Percentiles rank a stretch among this genome's conserved stretches.
These are phyloP conservation scores for Curvularia verruculosa DNA, from an alignment of 2,329 filamentous ascomycete species.

Conservation along the genomic window DNA sequence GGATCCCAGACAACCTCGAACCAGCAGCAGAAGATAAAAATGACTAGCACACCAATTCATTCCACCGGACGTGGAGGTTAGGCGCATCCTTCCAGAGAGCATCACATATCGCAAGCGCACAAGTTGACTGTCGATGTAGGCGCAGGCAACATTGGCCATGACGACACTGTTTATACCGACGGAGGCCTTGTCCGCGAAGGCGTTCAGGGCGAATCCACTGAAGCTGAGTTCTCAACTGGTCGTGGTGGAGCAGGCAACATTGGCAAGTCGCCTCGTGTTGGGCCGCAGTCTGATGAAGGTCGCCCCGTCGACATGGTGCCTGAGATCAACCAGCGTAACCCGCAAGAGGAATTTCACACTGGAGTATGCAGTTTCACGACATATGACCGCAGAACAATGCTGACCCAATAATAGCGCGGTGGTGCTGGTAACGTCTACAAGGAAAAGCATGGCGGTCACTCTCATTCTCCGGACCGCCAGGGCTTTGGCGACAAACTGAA, in stretches of 20 bases:
- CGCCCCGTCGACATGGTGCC: constrained; percentile 52
- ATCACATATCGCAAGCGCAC: background rate
- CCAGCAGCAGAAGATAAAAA: constrained; percentile 14
- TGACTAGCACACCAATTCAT: constrained; percentile 50
- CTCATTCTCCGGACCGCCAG: constrained; percentile 44
- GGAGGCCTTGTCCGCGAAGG: constrained; percentile 56
- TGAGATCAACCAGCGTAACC: constrained; percentile 49
- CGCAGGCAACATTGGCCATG: constrained; percentile 63
- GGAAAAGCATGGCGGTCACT: constrained; percentile 57
- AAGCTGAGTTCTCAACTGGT: constrained; percentile 50
- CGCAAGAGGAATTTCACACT: constrained; percentile 55
- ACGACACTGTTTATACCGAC: constrained; percentile 55
- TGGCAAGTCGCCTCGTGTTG: constrained; percentile 43
- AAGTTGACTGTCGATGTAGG: constrained; percentile 48
- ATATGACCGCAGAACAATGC: background rate
- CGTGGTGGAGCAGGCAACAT: constrained; percentile 50
- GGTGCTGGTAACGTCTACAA: constrained; percentile 56
- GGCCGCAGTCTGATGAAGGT: constrained; percentile 31
- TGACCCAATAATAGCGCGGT: constrained; percentile 46
- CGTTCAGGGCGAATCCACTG: constrained; percentile 44
- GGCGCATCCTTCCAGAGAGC: constrained; percentile 9
- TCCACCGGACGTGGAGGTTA: constrained; percentile 66
- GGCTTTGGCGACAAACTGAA: constrained; percentile 55
- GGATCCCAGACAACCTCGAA: constrained; percentile 8
- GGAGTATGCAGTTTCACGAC: constrained; percentile 43